A percentile compares a stretch with the other conserved stretches of the same genome.
Conservation (phyloP, 495 filamentous ascomycete genomes). For the Talaromyces stipitatus region DNA sequence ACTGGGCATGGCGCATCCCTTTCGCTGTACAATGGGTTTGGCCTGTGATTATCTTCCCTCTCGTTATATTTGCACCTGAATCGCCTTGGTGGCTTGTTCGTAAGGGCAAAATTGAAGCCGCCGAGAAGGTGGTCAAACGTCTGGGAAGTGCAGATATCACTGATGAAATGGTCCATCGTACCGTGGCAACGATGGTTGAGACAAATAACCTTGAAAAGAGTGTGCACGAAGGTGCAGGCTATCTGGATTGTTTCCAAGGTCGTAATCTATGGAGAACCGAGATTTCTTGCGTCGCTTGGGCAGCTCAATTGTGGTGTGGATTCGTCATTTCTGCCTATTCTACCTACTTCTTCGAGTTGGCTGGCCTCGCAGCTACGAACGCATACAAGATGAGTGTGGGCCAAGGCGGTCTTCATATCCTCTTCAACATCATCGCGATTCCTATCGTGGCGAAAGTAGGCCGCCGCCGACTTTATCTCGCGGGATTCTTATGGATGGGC, state of each 20-base stretch:
- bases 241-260: conserved; percentile 31
- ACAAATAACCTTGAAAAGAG: conserved; percentile 30
- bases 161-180: conserved; percentile 1
- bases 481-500: conserved; percentile 35
- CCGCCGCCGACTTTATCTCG: conserved; percentile 43
- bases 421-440: conserved; percentile 43
- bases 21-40: conserved; percentile 51
- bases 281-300: conserved; percentile 21
- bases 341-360: conserved; percentile 37
- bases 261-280: conserved; percentile 33
- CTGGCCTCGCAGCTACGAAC: conserved; percentile 20
- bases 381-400: conserved; percentile 20
- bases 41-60: conserved; percentile 39
- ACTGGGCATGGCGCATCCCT: conserved; percentile 50
- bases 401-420: conserved; percentile 34
- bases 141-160: conserved; percentile 16
- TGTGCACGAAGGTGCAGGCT: conserved; percentile 21
- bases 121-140: conserved; percentile 34
- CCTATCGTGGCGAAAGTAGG: conserved; percentile 38
- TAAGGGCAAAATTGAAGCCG: conserved; percentile 29
- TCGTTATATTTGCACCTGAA: conserved; percentile 34
- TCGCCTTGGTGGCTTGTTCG: conserved; percentile 41
- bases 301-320: conserved; percentile 22
- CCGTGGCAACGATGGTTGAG: conserved; percentile 33
- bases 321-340: conserved; percentile 21